A percentile compares a stretch with the other conserved stretches of the same genome.
Conservation (phyloP, 352 stramenopile genomes). For the Phytophthora citrophthora region DNA sequence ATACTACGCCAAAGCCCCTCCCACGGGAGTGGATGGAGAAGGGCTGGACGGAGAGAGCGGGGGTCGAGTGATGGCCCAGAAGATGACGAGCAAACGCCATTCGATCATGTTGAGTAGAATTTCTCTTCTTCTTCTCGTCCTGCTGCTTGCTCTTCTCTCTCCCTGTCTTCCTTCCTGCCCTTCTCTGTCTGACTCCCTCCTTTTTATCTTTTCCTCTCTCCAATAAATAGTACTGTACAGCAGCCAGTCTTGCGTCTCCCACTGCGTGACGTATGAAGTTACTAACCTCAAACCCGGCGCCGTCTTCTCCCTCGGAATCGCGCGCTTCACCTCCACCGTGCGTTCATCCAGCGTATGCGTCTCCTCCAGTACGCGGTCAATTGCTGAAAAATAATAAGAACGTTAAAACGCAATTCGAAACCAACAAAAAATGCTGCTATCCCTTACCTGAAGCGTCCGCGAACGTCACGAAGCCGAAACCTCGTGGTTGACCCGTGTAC, state of each 20-base stretch:
- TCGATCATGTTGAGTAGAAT: constrained; percentile 46
- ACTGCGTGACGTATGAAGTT: constrained; percentile 21
- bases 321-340: constrained; percentile 93
- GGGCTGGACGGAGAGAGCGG: constrained; percentile 42
- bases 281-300: constrained; percentile 77
- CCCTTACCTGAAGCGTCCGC: constrained; percentile 82
- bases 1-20: constrained; percentile 32
- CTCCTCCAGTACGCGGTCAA: constrained; percentile 85
- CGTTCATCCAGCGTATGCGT: constrained; percentile 91
- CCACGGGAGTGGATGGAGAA: constrained; percentile 36
- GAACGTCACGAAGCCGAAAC: constrained; percentile 95
- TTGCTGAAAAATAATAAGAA: constrained; percentile 42
- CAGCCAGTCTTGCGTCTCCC: constrained; percentile 24
- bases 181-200: constrained; percentile 36
- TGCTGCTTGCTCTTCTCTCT: constrained; percentile 33
- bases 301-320: constrained; percentile 88
- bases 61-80: constrained; percentile 29
- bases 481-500: constrained; percentile 90
- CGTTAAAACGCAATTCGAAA: not conserved
- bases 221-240: constrained; percentile 37
- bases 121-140: constrained; percentile 32
- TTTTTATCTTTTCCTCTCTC: constrained; percentile 30
- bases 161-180: constrained; percentile 31
- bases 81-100: constrained; percentile 38
- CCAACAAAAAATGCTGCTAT: not conserved